These are phyloP conservation scores for Moricandia moricandioides DNA, from an alignment of 345 rosid genomes.

Conservation along the genomic window DNA sequence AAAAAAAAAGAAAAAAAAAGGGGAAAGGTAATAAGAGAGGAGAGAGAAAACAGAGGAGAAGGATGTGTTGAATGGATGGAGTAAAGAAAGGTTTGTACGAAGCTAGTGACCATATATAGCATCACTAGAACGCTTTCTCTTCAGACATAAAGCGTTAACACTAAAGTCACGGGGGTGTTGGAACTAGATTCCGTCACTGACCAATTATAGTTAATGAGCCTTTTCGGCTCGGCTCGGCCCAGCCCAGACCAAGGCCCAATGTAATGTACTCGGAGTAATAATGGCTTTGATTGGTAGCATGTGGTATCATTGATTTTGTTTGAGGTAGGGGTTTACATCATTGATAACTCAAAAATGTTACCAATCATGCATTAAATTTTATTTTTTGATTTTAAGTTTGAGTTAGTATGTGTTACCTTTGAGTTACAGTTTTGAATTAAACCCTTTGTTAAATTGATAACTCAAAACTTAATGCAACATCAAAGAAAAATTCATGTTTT, in stretches of 20 bases:
- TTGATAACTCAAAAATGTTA: no score
- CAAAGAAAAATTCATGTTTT: no score
- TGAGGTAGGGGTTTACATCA: no score
- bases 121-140: slow-evolving; percentile 16
- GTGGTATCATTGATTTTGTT: no score
- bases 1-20: not conserved
- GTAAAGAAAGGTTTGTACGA: slow-evolving; percentile 23
- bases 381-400: no score
- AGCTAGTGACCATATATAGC: slow-evolving; percentile 22
- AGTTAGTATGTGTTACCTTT: no score
- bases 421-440: no score
- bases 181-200: not conserved
- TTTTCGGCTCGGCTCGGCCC: no score
- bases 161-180: slow-evolving; percentile 8
- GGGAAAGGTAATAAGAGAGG: slow-evolving; percentile 11
- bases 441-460: no score
- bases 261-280: not conserved
- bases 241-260: not conserved
- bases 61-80: slow-evolving; percentile 8
- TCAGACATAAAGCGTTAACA: not conserved
- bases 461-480: no score
- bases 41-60: slow-evolving; percentile 16
- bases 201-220: not conserved
- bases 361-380: no score
- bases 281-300: not conserved